Conservation (phyloP, 768 basidiomycete genomes). For the Russula griseocarnosa region DNA sequence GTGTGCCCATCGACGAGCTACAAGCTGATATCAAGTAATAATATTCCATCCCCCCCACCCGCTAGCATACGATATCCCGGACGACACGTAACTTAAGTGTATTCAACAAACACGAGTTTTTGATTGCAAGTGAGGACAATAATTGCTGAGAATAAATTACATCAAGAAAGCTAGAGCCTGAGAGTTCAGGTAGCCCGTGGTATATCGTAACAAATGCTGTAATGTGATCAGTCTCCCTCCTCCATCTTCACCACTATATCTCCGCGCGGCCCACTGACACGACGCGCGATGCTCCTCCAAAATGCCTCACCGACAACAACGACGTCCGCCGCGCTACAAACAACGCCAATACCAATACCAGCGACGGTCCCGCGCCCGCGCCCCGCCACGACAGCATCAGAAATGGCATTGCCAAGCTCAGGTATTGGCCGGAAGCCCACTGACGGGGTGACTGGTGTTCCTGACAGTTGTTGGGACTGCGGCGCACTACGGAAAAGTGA, state of each 20-base stretch:
- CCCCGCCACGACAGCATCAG: conserved; percentile 19
- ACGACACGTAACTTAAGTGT: conserved; percentile 1
- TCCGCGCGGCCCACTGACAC: neutral
- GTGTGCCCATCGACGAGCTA: conserved; percentile 68
- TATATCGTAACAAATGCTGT: neutral
- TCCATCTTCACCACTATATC: conserved; percentile 26
- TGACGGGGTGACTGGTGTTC: neutral
- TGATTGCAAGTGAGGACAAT: neutral
- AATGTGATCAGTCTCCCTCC: conserved; percentile 1
- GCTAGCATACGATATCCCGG: neutral
- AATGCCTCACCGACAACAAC: conserved; percentile 24
- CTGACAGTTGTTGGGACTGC: neutral
- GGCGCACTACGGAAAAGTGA: conserved; percentile 43
- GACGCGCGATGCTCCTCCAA: conserved; percentile 23
- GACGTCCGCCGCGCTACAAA: conserved; percentile 28
- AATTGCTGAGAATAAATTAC: conserved; percentile 17
- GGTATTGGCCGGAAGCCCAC: conserved; percentile 29
- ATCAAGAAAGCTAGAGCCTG: neutral
- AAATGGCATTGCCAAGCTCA: conserved; percentile 15
- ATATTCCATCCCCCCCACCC: neutral
- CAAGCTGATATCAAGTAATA: conserved; percentile 34
- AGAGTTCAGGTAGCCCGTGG: neutral
- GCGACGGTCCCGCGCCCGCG: conserved; percentile 26
- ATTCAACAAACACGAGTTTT: neutral
- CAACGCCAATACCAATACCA: conserved; percentile 25